phyloP scores from a whole-genome alignment of 805 yeast species.

The Tetrapisispora iriomotensis region DNA sequence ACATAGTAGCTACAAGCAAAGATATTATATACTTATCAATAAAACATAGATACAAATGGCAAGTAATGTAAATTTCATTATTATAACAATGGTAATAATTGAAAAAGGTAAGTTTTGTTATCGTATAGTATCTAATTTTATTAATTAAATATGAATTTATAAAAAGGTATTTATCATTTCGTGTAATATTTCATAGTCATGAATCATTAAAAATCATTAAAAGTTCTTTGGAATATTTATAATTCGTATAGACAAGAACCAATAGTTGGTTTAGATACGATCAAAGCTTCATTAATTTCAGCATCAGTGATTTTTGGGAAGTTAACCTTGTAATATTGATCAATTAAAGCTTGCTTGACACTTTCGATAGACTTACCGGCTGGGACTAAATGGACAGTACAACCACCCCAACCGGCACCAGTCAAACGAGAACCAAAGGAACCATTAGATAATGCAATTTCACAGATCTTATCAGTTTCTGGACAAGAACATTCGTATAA shows the following conservation, averaged over 20 bases:
- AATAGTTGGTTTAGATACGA: constrained; percentile 45
- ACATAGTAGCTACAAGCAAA: too few relatives aligned
- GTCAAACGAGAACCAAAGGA: constrained; percentile 64
- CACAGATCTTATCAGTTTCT: constrained; percentile 44
- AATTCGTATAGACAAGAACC: constrained; percentile 35
- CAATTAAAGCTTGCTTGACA: constrained; percentile 37
- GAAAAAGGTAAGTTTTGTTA: too few relatives aligned
- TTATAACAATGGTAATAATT: too few relatives aligned
- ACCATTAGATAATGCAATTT: constrained; percentile 46
- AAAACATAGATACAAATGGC: too few relatives aligned
- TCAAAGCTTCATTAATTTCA: constrained; percentile 41
- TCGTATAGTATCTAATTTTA: too few relatives aligned
- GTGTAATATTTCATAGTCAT: neutral
- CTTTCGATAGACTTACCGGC: constrained; percentile 22
- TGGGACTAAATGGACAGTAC: constrained; percentile 51
- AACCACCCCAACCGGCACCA: constrained; percentile 76
- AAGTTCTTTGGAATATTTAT: constrained; percentile 1
- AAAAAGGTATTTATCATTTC: too few relatives aligned
- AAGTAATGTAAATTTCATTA: too few relatives aligned
- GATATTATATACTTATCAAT: too few relatives aligned
- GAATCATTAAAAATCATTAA: constrained; percentile 1
- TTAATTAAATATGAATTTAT: too few relatives aligned
- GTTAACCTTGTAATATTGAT: constrained; percentile 40
- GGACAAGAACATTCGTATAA: constrained; percentile 46
- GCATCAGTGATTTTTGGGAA: constrained; percentile 40